These are phyloP conservation scores for Rhodotorula sp. DNA, from an alignment of 1,284 basidiomycete species.

Conservation along the genomic window DNA sequence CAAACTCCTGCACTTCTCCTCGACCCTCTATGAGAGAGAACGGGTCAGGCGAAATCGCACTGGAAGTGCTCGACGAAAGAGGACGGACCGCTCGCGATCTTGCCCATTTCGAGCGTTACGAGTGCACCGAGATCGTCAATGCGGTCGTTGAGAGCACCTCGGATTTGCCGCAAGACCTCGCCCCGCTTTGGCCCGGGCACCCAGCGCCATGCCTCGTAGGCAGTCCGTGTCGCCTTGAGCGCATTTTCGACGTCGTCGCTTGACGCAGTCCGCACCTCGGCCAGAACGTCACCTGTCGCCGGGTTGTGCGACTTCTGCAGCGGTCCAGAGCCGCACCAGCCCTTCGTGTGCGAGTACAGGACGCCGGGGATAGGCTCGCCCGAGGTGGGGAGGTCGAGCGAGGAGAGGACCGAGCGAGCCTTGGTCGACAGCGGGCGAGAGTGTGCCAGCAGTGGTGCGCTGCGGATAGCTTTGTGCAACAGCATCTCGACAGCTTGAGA, in stretches of 20 bases:
- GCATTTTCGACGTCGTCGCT: conserved; percentile 66
- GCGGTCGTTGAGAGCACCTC: conserved; percentile 54
- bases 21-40: conserved; percentile 5
- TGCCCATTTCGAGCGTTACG: conserved; percentile 76
- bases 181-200: conserved; percentile 85
- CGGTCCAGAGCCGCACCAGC: conserved; percentile 32
- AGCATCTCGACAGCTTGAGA: neutral
- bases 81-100: conserved; percentile 63
- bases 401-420: conserved; percentile 23
- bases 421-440: conserved; percentile 16
- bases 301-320: conserved; percentile 42
- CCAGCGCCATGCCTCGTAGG: conserved; percentile 68
- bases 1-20: conserved; percentile 63
- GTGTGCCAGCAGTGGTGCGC: no score
- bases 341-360: conserved; percentile 31
- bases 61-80: neutral
- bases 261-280: conserved; percentile 58
- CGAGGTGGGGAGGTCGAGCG: conserved; percentile 31
- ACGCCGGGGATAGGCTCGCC: conserved; percentile 18
- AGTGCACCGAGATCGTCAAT: conserved; percentile 65
- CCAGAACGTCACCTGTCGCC: conserved; percentile 45
- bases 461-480: no score
- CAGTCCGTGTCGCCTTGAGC: conserved; percentile 67
- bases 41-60: no score
- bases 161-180: conserved; percentile 82